phyloP scores from a whole-genome alignment of 441 rosid species.

The Pelargonium myrrhifolium region DNA sequence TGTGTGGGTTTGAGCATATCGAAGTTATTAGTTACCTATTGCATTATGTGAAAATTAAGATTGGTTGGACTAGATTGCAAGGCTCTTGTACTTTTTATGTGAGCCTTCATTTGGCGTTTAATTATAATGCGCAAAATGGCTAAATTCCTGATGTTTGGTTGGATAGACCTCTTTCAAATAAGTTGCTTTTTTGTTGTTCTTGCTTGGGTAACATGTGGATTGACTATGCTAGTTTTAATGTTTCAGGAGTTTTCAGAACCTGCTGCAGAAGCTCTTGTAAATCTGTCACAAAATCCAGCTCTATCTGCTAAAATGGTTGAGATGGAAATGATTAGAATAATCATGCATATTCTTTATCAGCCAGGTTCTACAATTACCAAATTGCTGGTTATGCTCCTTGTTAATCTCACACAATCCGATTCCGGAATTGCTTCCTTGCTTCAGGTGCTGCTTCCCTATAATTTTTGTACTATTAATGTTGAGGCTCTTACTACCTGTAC shows the following conservation, averaged over 20 bases:
- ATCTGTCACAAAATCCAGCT: conserved; percentile 66
- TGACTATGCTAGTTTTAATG: conserved; percentile 1
- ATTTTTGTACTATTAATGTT: background rate
- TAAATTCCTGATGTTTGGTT: no score
- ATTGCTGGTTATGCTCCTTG: conserved; percentile 78
- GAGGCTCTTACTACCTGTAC: background rate
- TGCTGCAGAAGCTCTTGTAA: conserved; percentile 76
- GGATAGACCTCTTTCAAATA: no score
- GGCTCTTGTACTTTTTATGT: no score
- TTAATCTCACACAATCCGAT: conserved; percentile 77
- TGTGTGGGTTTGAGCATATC: no score
- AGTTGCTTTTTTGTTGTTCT: no score
- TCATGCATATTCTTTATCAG: conserved; percentile 61
- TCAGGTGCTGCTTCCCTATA: conserved; percentile 43
- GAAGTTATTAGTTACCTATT: no score
- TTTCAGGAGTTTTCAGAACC: conserved; percentile 85
- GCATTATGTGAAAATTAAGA: no score
- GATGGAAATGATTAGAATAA: conserved; percentile 49
- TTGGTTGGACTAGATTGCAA: no score
- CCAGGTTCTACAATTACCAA: conserved; percentile 47
- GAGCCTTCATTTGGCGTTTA: no score
- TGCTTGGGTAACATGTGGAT: no score
- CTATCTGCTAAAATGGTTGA: conserved; percentile 58
- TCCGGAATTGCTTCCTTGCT: conserved; percentile 70
- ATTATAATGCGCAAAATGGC: no score